Evolutionary conservation across 2,329 filamentous ascomycete genomes (phyloP), one percentile per base, ranked within the genome.

Genomic region (Ophiognomonia clavigignenti-juglandacearum): DNA sequence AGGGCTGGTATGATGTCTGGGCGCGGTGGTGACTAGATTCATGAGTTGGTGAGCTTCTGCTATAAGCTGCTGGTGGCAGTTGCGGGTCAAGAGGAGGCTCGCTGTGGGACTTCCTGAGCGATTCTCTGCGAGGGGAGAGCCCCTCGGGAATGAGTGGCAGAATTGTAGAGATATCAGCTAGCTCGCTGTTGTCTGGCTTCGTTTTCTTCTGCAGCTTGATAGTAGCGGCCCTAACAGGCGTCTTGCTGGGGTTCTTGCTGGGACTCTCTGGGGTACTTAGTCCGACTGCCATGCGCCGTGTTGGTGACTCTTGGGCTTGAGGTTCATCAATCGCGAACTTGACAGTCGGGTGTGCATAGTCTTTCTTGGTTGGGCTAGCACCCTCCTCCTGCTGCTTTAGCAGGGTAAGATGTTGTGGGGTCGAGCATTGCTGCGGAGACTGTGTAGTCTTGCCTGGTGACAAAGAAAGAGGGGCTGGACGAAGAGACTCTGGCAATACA

Each of bases 91-190:
- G 13, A 19, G 36, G 32, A 34, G 48, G 43, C 31, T 54, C 51
- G 54, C 50, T 61, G 52, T 55, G 59, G 45, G 60, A 60, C 59
- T 62, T 64, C 53, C 62, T 61, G 39, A 65, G 62, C 47, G 68
- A 57, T 54, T 61, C 65, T 60, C 59, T 69, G 58, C 70, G 66
- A 20, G 65, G 63, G 13, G 73, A 76, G 13, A 69, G 68, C 3
- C 75, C 74, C 52, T 75, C 70, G 4, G 77, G 76, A 51, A 82
- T 72, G 38, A 59, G 62, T 19, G 77, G 77, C 45, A 82, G 64
- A 54, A 60, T 62, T 20, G 66, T 59, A 36, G 60, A 55, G 38
- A 72, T 59, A 39, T 67, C 60, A 45, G 58, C 61, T 42, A 64
- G 57, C 43, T 56, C 45, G 45, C 57, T 56, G 31, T 60, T 56